Conservation (phyloP, 805 yeast species). For the Suhomyces faveliae region DNA sequence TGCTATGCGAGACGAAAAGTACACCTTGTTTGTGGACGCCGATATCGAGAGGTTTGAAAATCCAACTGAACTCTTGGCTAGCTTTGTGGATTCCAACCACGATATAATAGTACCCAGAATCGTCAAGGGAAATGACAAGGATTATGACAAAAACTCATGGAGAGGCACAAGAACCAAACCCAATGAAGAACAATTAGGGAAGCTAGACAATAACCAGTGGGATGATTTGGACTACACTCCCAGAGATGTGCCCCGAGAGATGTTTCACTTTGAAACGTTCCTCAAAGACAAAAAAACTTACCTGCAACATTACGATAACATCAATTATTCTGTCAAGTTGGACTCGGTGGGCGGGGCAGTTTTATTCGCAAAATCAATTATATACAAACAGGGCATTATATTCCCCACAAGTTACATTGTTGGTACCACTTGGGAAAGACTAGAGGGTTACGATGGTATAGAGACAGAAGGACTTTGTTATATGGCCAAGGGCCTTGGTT, state of each 20-base stretch:
- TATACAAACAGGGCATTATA: constrained; percentile 45
- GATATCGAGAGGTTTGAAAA: constrained; percentile 29
- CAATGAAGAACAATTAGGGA: constrained; percentile 20
- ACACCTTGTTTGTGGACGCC: constrained; percentile 37
- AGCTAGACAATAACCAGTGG: constrained; percentile 31
- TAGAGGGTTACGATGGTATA: constrained; percentile 53
- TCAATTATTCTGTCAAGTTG: constrained; percentile 22
- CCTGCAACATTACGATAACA: constrained; percentile 2
- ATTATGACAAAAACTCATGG: constrained; percentile 44
- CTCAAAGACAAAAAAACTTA: constrained; percentile 11
- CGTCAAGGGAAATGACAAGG: constrained; percentile 18
- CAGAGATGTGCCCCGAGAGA: constrained; percentile 23
- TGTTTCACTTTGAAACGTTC: constrained; percentile 29
- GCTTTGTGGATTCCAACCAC: constrained; percentile 25
- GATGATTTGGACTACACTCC: constrained; percentile 35
- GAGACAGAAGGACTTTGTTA: constrained; percentile 56
- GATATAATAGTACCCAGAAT: constrained; percentile 41
- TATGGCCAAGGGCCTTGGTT: constrained; percentile 44
- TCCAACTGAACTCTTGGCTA: constrained; percentile 16
- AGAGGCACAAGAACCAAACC: constrained; percentile 38
- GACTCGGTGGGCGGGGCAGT: constrained; percentile 57
- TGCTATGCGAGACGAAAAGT: constrained; percentile 28
- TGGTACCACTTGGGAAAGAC: constrained; percentile 47
- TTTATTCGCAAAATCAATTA: constrained; percentile 40
- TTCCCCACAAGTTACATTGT: constrained; percentile 47